Percentiles rank a stretch among this genome's conserved stretches.
Conservation (phyloP, 805 yeast species). For the Saturnispora ahearnii region DNA sequence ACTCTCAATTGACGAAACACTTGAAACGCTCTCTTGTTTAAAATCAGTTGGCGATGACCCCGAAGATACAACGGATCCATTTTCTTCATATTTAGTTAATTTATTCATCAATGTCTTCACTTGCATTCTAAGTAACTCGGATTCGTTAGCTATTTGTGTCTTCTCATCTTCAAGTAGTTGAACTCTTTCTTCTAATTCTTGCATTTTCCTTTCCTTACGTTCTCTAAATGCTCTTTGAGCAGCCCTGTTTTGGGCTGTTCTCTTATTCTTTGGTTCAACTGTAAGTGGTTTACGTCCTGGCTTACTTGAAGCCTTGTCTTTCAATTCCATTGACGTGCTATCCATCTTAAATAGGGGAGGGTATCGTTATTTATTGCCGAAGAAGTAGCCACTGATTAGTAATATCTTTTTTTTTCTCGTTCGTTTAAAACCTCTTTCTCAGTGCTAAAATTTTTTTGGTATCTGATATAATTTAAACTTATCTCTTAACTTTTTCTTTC, state of each 20-base stretch:
- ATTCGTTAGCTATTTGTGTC: constrained; percentile 57
- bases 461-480: too few relatives aligned
- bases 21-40: constrained; percentile 2
- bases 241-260: constrained; percentile 95
- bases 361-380: neutral
- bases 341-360: neutral
- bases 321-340: neutral
- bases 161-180: constrained; percentile 62
- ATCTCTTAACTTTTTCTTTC: neutral
- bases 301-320: constrained; percentile 24
- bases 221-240: constrained; percentile 98
- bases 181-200: constrained; percentile 77
- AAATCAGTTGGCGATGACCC: constrained; percentile 1
- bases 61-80: constrained; percentile 3
- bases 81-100: constrained; percentile 27
- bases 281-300: constrained; percentile 78
- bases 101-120: constrained; percentile 67
- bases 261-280: constrained; percentile 68
- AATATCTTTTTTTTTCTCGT: neutral
- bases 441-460: too few relatives aligned
- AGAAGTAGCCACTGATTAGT: neutral
- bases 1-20: constrained; percentile 7
- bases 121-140: constrained; percentile 65
- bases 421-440: neutral
- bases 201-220: constrained; percentile 80